A percentile compares a stretch with the other conserved stretches of the same genome.
phyloP scores from a whole-genome alignment of 805 yeast genomes.

The Candida pseudoglaebosa region DNA sequence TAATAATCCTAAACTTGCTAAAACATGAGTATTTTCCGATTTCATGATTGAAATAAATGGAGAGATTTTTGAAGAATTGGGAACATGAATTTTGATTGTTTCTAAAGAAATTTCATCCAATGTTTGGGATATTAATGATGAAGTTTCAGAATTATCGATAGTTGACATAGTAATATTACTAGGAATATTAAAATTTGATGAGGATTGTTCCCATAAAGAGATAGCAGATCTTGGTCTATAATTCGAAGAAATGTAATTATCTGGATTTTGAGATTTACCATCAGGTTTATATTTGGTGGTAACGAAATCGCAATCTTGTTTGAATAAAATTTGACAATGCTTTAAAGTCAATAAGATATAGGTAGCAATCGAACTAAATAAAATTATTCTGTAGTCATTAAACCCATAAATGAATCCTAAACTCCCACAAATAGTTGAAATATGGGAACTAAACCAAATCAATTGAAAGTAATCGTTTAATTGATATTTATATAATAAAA shows the following conservation, averaged over 20 bases:
- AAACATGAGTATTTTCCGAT: constrained; percentile 27
- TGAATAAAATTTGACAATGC: constrained; percentile 4
- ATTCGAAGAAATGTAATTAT: too few species aligned
- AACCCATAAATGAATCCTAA: constrained; percentile 3
- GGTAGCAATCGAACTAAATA: background rate
- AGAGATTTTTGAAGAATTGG: constrained; percentile 1
- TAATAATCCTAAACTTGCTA: constrained; percentile 19
- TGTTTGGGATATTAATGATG: background rate
- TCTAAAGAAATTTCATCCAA: background rate
- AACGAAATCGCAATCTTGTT: background rate
- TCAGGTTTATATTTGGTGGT: background rate
- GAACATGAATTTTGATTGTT: background rate
- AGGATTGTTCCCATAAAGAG: constrained; percentile 1
- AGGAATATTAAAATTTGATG: background rate
- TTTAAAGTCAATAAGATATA: constrained; percentile 1
- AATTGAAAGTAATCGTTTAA: constrained; percentile 6
- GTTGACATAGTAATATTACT: background rate
- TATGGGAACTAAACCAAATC: constrained; percentile 11
- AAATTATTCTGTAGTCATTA: background rate
- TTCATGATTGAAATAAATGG: constrained; percentile 20
- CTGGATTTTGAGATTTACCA: too few species aligned
- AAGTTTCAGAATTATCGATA: background rate
- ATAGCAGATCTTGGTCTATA: too few species aligned
- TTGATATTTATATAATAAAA: background rate
- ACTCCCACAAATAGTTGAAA: constrained; percentile 7